Evolutionary conservation across 2,329 filamentous ascomycete species (phyloP).

Genomic region (Helotiales sp.): DNA sequence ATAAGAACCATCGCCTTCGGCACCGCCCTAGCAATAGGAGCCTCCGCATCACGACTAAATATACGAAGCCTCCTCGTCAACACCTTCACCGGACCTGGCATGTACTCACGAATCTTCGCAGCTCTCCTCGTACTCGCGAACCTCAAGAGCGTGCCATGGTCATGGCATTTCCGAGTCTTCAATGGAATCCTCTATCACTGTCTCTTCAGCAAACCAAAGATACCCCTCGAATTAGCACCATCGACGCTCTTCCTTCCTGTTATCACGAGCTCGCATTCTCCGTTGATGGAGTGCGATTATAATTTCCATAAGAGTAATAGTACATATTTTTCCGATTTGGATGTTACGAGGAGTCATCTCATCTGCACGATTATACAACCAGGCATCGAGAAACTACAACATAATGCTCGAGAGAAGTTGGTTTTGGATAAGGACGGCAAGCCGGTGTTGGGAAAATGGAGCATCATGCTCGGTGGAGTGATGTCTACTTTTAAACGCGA

Average conservation of each 20-base stretch:
- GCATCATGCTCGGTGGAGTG: constrained; percentile 71
- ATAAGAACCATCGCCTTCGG: constrained; percentile 31
- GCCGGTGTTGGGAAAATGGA: constrained; percentile 53
- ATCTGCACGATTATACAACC: constrained; percentile 67
- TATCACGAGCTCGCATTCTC: constrained; percentile 58
- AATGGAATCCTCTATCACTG: constrained; percentile 47
- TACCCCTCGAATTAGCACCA: constrained; percentile 34
- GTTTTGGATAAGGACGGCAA: constrained; percentile 44
- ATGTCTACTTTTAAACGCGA: constrained; percentile 73
- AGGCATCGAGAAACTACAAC: constrained; percentile 52
- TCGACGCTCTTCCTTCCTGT: constrained; percentile 58
- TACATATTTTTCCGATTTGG: constrained; percentile 70
- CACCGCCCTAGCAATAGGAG: constrained; percentile 19
- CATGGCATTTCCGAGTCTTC: constrained; percentile 57
- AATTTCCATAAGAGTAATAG: constrained; percentile 72
- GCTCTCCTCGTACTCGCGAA: constrained; percentile 49
- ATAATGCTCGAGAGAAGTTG: constrained; percentile 50
- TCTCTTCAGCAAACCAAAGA: constrained; percentile 40
- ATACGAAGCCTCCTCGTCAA: constrained; percentile 22
- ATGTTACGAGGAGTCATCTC: constrained; percentile 76
- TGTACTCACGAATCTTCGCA: constrained; percentile 31
- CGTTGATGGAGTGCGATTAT: constrained; percentile 67
- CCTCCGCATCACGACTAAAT: constrained; percentile 26
- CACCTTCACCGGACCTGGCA: constrained; percentile 34
- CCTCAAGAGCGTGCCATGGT: constrained; percentile 57